A percentile compares a stretch with the other conserved stretches of the same genome.
Evolutionary conservation across 371 early-diverging fungal species (phyloP).

Genomic region (Apophysomyces variabilis): DNA sequence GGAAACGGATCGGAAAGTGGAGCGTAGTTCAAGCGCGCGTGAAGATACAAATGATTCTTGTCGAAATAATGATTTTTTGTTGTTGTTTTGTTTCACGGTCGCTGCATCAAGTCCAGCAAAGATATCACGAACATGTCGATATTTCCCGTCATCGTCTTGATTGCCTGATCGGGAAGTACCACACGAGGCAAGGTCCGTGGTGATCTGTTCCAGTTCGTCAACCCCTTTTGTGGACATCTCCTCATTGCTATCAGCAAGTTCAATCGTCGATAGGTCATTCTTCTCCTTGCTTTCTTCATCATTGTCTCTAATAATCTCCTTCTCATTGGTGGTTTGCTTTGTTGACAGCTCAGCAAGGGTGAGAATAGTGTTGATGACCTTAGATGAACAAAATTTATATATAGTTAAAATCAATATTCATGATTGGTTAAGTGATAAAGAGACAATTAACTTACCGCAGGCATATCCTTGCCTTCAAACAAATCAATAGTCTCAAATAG

Average conservation of each 20-base stretch:
- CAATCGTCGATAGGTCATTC: background rate
- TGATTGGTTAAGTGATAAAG: background rate
- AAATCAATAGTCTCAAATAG: conserved; percentile 94
- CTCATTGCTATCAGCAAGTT: background rate
- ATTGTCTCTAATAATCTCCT: background rate
- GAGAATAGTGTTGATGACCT: conserved; percentile 47
- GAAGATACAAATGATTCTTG: conserved; percentile 3
- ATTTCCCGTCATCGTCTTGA: conserved; percentile 18
- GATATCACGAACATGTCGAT: conserved; percentile 44
- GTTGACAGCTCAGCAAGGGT: conserved; percentile 32
- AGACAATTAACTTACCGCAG: conserved; percentile 53
- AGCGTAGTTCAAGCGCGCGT: background rate
- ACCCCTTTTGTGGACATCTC: background rate
- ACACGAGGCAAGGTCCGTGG: conserved; percentile 12
- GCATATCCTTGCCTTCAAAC: conserved; percentile 89
- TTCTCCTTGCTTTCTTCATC: conserved; percentile 21
- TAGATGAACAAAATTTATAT: conserved; percentile 6
- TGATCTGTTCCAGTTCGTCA: conserved; percentile 10
- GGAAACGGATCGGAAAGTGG: background rate
- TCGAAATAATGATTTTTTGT: background rate
- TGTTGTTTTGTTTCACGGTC: conserved; percentile 10
- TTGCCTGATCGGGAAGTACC: conserved; percentile 11
- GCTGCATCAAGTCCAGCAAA: conserved; percentile 23
- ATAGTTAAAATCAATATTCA: background rate
- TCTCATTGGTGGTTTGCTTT: conserved; percentile 22